A percentile compares a stretch with the other conserved stretches of the same genome.
These are phyloP conservation scores for Pythium phragmiticola DNA, from an alignment of 352 stramenopile genomes.

Conservation along the genomic window DNA sequence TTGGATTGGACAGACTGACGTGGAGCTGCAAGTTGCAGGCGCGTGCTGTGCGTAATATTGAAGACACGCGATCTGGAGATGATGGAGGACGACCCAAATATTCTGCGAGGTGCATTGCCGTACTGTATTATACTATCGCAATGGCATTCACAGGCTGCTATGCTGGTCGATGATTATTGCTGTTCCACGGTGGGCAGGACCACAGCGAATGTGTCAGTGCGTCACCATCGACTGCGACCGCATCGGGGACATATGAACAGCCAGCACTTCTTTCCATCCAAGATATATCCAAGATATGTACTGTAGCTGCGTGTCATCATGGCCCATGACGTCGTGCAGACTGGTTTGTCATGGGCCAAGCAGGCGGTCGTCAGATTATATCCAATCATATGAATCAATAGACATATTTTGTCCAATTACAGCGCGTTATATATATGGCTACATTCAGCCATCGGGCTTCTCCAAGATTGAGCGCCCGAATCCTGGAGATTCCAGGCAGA, in stretches of 20 bases:
- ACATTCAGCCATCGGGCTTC: conserved; percentile 3
- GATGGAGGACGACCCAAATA: background rate
- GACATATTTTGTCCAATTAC: background rate
- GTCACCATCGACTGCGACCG: background rate
- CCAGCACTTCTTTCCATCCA: too few species aligned
- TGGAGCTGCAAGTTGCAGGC: background rate
- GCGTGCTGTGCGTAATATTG: background rate
- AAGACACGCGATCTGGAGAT: background rate
- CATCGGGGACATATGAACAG: too few species aligned
- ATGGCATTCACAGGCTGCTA: too few species aligned
- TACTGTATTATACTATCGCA: too few species aligned
- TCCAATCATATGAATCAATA: background rate
- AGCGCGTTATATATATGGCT: background rate
- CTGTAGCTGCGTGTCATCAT: too few species aligned
- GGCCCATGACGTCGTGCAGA: too few species aligned
- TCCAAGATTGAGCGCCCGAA: too few species aligned
- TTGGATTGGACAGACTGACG: background rate
- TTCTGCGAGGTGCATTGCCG: background rate
- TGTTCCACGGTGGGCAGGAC: background rate
- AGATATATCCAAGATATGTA: too few species aligned
- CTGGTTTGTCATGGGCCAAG: too few species aligned
- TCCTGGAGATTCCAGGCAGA: background rate
- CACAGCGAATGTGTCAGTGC: background rate
- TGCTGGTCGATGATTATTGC: too few species aligned
- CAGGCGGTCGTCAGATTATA: background rate